Evolutionary conservation across 345 rosid genomes (phyloP).

Genomic region (Psidium guajava): DNA sequence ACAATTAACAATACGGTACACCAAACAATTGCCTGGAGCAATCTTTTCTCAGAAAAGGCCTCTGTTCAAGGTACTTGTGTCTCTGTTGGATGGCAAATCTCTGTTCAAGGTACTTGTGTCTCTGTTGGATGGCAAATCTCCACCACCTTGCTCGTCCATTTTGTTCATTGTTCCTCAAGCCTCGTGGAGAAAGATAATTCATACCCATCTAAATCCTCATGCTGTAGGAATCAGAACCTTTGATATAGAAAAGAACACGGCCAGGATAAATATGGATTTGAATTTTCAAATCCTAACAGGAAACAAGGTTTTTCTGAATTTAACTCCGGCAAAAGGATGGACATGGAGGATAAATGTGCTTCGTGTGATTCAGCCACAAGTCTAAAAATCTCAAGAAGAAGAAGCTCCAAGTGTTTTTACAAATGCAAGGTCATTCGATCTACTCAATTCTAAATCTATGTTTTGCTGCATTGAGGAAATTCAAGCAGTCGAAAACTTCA

Average conservation of each 20-base stretch:
- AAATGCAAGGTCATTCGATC: neutral
- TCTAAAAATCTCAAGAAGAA: neutral
- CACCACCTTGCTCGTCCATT: neutral
- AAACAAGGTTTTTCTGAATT: neutral
- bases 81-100: too few relatives aligned
- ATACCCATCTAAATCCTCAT: neutral
- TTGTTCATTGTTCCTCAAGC: neutral
- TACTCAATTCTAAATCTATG: neutral
- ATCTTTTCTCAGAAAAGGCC: neutral
- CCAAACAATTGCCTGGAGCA: neutral
- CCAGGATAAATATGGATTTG: neutral
- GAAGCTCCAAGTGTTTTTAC: neutral
- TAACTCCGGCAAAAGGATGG: neutral
- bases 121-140: neutral
- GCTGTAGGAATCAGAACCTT: neutral
- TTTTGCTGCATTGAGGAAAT: conserved; percentile 6
- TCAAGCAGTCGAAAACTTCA: conserved; percentile 5
- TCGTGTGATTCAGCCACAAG: neutral
- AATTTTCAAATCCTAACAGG: neutral
- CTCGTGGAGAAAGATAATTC: neutral
- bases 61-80: neutral
- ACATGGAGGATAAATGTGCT: neutral
- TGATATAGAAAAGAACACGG: neutral
- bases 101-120: too few relatives aligned
- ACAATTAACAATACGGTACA: neutral